Conservation (phyloP, 495 filamentous ascomycete genomes). For the Platismatia glauca region DNA sequence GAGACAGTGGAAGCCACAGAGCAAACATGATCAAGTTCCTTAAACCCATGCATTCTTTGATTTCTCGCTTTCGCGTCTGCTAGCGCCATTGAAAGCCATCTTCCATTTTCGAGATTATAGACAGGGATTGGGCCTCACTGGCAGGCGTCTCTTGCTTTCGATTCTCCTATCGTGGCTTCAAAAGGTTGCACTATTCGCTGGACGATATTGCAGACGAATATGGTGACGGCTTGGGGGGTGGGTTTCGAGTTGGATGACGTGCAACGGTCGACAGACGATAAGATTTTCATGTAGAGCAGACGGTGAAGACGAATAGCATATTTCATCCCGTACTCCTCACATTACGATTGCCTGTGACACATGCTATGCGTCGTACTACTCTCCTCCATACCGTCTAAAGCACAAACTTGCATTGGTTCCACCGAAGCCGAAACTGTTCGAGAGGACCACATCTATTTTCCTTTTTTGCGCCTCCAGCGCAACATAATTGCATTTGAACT, state of each 20-base stretch:
- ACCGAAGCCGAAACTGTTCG: constrained; percentile 97
- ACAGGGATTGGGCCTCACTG: constrained; percentile 10
- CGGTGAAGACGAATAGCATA: neutral
- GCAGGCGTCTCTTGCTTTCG: constrained; percentile 7
- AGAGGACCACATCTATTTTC: constrained; percentile 64
- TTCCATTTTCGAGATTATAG: neutral
- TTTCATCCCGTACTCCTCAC: neutral
- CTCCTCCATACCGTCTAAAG: constrained; percentile 48
- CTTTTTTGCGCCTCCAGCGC: constrained; percentile 60
- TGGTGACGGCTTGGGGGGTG: neutral
- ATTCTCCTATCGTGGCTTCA: neutral
- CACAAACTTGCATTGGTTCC: constrained; percentile 91
- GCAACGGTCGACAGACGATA: neutral
- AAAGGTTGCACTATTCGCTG: constrained; percentile 5
- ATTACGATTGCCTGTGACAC: neutral
- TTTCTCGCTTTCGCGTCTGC: neutral
- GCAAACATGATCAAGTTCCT: neutral
- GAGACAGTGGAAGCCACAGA: neutral
- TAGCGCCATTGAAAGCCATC: neutral
- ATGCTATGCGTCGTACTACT: neutral
- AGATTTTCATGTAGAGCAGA: neutral
- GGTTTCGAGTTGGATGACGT: neutral
- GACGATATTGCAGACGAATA: neutral
- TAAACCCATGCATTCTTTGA: neutral
- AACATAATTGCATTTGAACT: constrained; percentile 82